Percentiles rank a stretch among this genome's conserved stretches.
Conservation (phyloP, 192 early-diverging fungal species). For the Linnemannia schmuckeri region DNA sequence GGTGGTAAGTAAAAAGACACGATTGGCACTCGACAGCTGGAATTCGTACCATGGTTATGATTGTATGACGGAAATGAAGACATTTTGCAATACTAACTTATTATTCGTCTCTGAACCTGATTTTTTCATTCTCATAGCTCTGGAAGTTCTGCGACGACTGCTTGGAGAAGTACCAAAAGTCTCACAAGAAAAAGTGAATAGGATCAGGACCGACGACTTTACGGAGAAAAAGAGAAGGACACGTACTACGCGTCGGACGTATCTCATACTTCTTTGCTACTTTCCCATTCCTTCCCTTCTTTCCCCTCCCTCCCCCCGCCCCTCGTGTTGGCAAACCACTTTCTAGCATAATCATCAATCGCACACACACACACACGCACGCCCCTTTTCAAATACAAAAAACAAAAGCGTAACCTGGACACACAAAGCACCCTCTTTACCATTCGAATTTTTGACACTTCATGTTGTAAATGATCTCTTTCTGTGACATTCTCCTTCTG, state of each 20-base stretch:
- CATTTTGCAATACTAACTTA: neutral
- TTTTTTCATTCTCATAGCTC: slow-evolving; percentile 4
- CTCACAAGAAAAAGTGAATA: slow-evolving; percentile 8
- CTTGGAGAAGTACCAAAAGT: neutral
- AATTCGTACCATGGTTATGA: neutral
- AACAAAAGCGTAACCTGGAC: neutral
- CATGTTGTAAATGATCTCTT: no score
- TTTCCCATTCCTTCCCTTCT: neutral
- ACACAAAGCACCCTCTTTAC: no score
- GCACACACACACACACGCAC: neutral
- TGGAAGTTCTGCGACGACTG: slow-evolving; percentile 45
- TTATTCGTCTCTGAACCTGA: neutral
- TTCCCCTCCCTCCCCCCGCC: neutral
- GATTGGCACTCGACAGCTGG: neutral
- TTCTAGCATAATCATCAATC: slow-evolving; percentile 3
- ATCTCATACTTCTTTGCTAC: neutral
- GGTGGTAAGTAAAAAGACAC: slow-evolving; percentile 26
- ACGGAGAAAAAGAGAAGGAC: neutral
- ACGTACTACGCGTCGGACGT: neutral
- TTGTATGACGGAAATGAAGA: neutral
- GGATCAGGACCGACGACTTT: neutral
- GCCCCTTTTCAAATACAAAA: neutral
- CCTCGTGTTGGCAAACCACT: neutral
- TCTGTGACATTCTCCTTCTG: no score
- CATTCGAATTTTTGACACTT: no score